Evolutionary conservation across 1,284 basidiomycete genomes (phyloP).

Genomic region (Sporisorium scitamineum): DNA sequence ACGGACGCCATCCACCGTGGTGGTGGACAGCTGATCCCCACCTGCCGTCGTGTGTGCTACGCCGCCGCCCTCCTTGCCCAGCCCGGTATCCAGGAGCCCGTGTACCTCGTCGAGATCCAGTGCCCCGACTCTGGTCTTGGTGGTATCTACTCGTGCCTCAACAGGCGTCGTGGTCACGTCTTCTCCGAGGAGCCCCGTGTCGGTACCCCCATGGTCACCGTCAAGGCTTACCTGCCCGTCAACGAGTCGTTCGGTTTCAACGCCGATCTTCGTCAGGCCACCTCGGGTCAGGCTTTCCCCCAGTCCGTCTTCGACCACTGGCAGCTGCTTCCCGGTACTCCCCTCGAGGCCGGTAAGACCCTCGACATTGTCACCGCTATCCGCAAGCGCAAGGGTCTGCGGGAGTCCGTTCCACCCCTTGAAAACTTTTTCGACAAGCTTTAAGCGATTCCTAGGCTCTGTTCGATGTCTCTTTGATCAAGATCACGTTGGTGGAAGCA

Average conservation of each 20-base stretch:
- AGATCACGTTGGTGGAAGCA: too few relatives aligned
- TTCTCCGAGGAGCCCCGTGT: slow-evolving; percentile 96
- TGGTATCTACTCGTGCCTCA: slow-evolving; percentile 93
- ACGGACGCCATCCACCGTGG: slow-evolving; percentile 99
- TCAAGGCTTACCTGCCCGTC: slow-evolving; percentile 98
- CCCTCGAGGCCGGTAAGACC: slow-evolving; percentile 81
- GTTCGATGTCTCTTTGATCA: too few relatives aligned
- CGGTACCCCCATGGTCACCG: slow-evolving; percentile 99
- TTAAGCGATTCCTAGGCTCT: too few relatives aligned
- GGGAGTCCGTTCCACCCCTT: slow-evolving; percentile 50
- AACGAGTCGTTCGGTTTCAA: slow-evolving; percentile 99
- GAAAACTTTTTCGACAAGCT: slow-evolving; percentile 60
- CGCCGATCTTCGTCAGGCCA: slow-evolving; percentile 91
- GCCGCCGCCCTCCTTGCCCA: slow-evolving; percentile 92
- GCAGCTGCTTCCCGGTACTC: slow-evolving; percentile 76
- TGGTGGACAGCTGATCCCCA: slow-evolving; percentile 97
- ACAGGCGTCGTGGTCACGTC: slow-evolving; percentile 98
- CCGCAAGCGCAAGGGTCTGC: slow-evolving; percentile 89
- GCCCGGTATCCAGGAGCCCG: slow-evolving; percentile 93
- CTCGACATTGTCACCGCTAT: slow-evolving; percentile 86
- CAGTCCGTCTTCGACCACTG: slow-evolving; percentile 87
- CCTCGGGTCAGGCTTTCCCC: slow-evolving; percentile 97
- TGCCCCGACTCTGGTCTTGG: slow-evolving; percentile 98
- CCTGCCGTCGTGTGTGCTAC: slow-evolving; percentile 94
- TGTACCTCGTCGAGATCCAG: slow-evolving; percentile 98